Conservation (phyloP, 2,329 filamentous ascomycete species). For the Fonsecaea nubica region DNA sequence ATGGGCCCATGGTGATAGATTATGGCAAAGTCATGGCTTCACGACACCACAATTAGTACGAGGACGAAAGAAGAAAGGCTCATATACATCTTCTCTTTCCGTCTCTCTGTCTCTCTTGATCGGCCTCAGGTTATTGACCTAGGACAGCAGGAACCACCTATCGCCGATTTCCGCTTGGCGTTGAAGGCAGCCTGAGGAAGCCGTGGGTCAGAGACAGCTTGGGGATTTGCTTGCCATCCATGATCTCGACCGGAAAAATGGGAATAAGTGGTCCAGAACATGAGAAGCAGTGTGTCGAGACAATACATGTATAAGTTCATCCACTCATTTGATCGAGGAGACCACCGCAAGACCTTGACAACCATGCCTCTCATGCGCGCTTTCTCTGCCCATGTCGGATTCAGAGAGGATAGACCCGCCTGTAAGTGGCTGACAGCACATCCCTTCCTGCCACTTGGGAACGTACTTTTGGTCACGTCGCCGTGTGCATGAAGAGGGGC, state of each 20-base stretch:
- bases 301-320: slow-evolving; percentile 22
- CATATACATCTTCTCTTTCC: background rate
- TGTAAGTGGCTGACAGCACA: slow-evolving; percentile 2
- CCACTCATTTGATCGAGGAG: slow-evolving; percentile 6
- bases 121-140: background rate
- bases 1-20: slow-evolving; percentile 12
- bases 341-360: slow-evolving; percentile 5
- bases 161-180: slow-evolving; percentile 13
- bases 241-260: slow-evolving; percentile 73
- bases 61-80: slow-evolving; percentile 12
- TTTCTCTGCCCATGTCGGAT: background rate
- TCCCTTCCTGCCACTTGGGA: background rate
- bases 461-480: slow-evolving; percentile 8
- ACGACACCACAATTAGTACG: slow-evolving; percentile 14
- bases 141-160: slow-evolving; percentile 16
- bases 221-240: slow-evolving; percentile 71
- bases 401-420: background rate
- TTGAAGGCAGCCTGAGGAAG: slow-evolving; percentile 9
- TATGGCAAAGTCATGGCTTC: slow-evolving; percentile 7
- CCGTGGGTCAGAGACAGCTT: slow-evolving; percentile 2
- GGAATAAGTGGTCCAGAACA: slow-evolving; percentile 51
- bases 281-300: slow-evolving; percentile 6
- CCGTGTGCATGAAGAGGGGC: slow-evolving; percentile 10
- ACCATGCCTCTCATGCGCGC: too few species aligned
- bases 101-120: background rate